Evolutionary conservation across 495 filamentous ascomycete genomes (phyloP), one percentile per base, ranked within the genome.

Genomic region (Neurospora pannonica): DNA sequence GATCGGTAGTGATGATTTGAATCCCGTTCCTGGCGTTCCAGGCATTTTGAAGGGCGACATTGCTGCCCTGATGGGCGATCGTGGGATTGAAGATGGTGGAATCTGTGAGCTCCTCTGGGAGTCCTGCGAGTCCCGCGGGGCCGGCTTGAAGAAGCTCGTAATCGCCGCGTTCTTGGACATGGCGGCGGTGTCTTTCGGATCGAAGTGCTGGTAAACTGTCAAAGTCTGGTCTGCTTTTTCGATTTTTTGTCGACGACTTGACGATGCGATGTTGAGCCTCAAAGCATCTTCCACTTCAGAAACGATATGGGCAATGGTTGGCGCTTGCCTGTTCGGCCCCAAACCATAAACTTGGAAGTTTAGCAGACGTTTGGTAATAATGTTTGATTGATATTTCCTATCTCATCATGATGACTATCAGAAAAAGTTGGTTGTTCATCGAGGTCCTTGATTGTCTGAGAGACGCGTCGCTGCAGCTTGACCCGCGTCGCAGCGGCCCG

Each of bases 131-230:
- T 71, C 39, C 48, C 60, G 60, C 10, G 73, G 28, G 28, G 71
- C 69, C 72, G 74, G 70, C 74, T 75, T 81, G 77, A 82, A 82
- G 74, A 82, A 82, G 46, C 80, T 79, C 54, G 77, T 78, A 37
- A 82, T 82, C 72, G 81, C 77, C n/a, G 71, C 38, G 71, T 77
- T 82, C 62, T 76, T 77, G 2, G 69, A 38, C 67, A 71, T 71
- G 1, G 19, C 28, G 15, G 10, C 48, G 11, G 21, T 60, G 48
- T 1, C 2, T 28, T 60, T 60, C 11, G 48, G 48, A 60, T 67
- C 28, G 28, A 67, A 34, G 15, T 17, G 6, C 0, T 62, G 24
- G 54, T 46, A 17, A 5, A 6, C 10, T 0, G 0, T 5, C 0
- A 5, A 19, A 42, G 17, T 42, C 40, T 4, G 39, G 13, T 43